Base-by-base conservation (phyloP, 164 flowering plant genomes). In the Cinnamomum micranthum region DNA sequence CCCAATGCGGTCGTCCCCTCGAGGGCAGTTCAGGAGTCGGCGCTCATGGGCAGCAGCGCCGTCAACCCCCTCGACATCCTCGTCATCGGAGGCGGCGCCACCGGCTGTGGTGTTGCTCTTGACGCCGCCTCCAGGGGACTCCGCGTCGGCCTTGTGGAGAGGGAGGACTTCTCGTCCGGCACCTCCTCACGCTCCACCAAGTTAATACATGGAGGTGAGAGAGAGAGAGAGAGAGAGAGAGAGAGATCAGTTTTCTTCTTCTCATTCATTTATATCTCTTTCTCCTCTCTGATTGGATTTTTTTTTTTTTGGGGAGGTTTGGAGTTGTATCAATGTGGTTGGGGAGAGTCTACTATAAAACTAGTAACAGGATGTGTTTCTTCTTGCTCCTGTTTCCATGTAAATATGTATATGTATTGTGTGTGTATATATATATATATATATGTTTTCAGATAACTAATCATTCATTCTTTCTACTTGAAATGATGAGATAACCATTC, bases 101-200 rank as follows among this genome's bases (percentile, higher is more conserved):
- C 99, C 31, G 99, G 98, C 17, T 85, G 88, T 63, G 99, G 98
- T 6, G 98, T 87, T 3, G 99, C 97, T 1, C 90, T 94, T 0
- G 98, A 96, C 66, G 99, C 98, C 28, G 89, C 73, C 15, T 77
- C 97, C 1, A 80, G 98, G 25, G 99, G 99, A 2, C 88, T 96
- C 11, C 88, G 92, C 25, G 97, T 94, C 60, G 99, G 99, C 10
- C 92, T 96, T 20, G 97, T 96, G 2, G 99, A 96, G 85, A 75
- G 99, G 2, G 98, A 96, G 75, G 99, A 96, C 74, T 96, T 96
- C 84, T 79, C 99, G 5, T 88, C 97, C 2, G 99, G 98, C 15
- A 94, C 98, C 1, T 94, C 98, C 23, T 96, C 98, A 0, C 77
- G 98, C 76, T 96, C 99, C 14, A 94, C 97, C 20, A 96, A 96